These are phyloP conservation scores for Poteriospumella lacustris DNA, from an alignment of 108 stramenopile species.

Conservation along the genomic window DNA sequence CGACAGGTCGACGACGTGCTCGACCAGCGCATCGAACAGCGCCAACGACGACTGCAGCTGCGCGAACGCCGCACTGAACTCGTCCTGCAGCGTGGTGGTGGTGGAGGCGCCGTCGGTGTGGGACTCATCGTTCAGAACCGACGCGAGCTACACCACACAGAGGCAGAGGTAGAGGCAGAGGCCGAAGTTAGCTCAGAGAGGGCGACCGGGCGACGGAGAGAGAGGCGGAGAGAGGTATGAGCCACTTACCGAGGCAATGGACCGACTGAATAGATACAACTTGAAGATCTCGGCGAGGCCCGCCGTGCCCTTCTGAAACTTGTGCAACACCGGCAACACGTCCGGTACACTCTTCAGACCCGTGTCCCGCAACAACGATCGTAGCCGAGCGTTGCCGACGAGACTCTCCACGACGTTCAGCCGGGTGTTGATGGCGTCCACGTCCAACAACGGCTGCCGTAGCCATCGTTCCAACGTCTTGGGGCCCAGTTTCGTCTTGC, in stretches of 20 bases:
- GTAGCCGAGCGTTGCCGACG: constrained; percentile 5
- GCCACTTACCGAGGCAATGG: no score
- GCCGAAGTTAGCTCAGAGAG: no score
- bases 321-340: constrained; percentile 17
- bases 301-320: constrained; percentile 34
- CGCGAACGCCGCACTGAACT: not conserved
- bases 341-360: constrained; percentile 38
- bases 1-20: constrained; percentile 38
- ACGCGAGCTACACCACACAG: no score
- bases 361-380: constrained; percentile 31
- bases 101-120: constrained; percentile 2
- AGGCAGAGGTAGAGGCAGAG: constrained; percentile 22
- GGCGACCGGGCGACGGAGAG: no score
- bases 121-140: not conserved
- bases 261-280: constrained; percentile 39
- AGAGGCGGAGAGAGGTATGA: no score
- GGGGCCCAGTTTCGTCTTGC: constrained; percentile 37
- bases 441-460: constrained; percentile 46
- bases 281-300: constrained; percentile 43
- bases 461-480: constrained; percentile 52
- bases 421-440: constrained; percentile 34
- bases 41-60: not conserved
- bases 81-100: not conserved
- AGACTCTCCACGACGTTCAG: constrained; percentile 38
- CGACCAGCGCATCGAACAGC: constrained; percentile 31